A percentile compares a stretch with the other conserved stretches of the same genome.
Evolutionary conservation across 1,284 basidiomycete species (phyloP).

Genomic region (Ceratobasidium sp.): DNA sequence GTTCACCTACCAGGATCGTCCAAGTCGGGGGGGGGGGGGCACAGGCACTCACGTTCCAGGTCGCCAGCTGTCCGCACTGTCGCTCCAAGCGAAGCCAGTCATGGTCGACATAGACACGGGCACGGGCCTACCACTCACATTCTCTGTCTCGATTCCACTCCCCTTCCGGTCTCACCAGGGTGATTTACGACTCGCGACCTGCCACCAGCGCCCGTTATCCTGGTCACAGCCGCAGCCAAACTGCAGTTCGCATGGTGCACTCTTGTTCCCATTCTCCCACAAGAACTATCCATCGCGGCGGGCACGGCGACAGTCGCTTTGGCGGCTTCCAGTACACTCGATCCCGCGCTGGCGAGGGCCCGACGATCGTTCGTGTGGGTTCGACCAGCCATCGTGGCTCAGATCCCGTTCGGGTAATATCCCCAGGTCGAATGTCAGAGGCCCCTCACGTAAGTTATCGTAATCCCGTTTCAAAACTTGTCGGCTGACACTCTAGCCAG

Average conservation of each 20-base stretch:
- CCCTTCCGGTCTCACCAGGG: not conserved
- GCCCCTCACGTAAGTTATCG: slow-evolving; percentile 26
- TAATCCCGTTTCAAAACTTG: not conserved
- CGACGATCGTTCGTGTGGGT: slow-evolving; percentile 31
- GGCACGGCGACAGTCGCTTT: slow-evolving; percentile 15
- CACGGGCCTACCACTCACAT: not conserved
- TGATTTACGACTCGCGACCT: slow-evolving; percentile 7
- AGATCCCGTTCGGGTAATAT: slow-evolving; percentile 34
- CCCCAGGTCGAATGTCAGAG: slow-evolving; percentile 17
- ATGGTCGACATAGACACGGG: too few species aligned
- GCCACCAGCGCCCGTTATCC: not conserved
- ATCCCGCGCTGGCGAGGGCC: slow-evolving; percentile 30
- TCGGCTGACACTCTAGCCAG: not conserved
- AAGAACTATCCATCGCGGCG: slow-evolving; percentile 15
- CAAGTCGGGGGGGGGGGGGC: not conserved
- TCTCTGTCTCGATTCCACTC: not conserved
- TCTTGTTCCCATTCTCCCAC: slow-evolving; percentile 30
- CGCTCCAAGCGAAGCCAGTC: too few species aligned
- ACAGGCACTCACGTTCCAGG: too few species aligned
- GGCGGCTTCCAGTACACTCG: slow-evolving; percentile 28
- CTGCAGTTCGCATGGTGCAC: slow-evolving; percentile 11
- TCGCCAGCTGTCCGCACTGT: too few species aligned
- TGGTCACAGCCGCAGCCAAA: slow-evolving; percentile 20
- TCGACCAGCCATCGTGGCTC: slow-evolving; percentile 24
- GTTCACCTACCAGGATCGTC: slow-evolving; percentile 5